Evolutionary conservation across 495 filamentous ascomycete genomes (phyloP), one percentile per base, ranked within the genome.

Genomic region (Acidiella bohemica): DNA sequence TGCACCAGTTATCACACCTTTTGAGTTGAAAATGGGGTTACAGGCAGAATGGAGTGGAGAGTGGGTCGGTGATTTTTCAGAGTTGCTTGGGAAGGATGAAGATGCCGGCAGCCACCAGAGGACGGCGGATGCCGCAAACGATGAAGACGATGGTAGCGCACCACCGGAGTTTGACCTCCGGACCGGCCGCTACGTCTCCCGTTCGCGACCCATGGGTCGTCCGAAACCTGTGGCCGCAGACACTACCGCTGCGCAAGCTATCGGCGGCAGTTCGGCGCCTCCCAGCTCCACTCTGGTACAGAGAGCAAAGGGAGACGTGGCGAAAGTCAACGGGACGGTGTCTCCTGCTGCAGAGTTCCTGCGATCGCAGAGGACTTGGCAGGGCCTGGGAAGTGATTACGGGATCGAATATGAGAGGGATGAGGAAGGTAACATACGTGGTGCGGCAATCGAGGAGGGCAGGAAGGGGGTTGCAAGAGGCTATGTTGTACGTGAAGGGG

Each of bases 161-260:
- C 84, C 90, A 12, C 90, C 90, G 14, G 86, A 93, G 48, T 96
- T 88, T 52, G 86, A 99, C 59, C 67, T 96, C 0, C 66, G 88
- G 12, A 95, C 84, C 12, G 90, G 90, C 12, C 74, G 75, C 48
- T 82, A 94, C 54, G 73, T 95, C 24, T 84, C 81, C 27, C 66
- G 81, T 53, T 76, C 84, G 32, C 72, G 86, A 30, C 88, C 90
- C 5, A 85, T 95, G 78, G 41, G 34, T 12, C 41, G 47, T 6
- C 66, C 17, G 6, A 37, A 23, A 37, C 12, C 20, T 24, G 13
- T 31, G 1, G 22, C 27, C 10, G 13, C 37, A 14, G 31, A 31
- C 13, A 31, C 4, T 7, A 18, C 24, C 3, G 4, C 28, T 2
- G 53, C 61, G 0, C 11, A 46, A 47, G 54, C 2, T 28, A 38